Evolutionary conservation across 2,329 filamentous ascomycete genomes (phyloP), one percentile per base, ranked within the genome.

Genomic region (Hortaea werneckii): DNA sequence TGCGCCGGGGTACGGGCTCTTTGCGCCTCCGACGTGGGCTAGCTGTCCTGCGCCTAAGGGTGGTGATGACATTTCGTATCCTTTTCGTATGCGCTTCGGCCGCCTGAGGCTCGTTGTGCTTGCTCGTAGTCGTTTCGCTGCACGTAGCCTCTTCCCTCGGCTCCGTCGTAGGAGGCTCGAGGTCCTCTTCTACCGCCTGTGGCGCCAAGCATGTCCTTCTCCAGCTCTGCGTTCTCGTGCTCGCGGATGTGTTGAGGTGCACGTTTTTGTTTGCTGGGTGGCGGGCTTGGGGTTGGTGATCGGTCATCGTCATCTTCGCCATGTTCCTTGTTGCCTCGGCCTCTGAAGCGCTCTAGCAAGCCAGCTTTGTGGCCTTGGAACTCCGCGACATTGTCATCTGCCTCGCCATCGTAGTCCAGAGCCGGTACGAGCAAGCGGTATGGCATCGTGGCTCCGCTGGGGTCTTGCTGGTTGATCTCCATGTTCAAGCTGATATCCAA

Each of bases 401-500:
- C 50, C 12, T 50, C 46, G 1, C 62, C 63, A 12, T 61, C 51
- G 42, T 71, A 80, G 56, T 67, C 67, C 43, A 98, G 69, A 44
- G 80, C 79, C 8, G 94, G 92, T 5, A 98, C 82, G 1, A 96
- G 75, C 5, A 98, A 69, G 35, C 87, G 76, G 64, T 98, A 98
- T 6, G 88, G 87, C 42, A 80, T 78, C 0, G 92, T 98, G 52
- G 87, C 87, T 10, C 92, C 94, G 0, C 85, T 77, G 0, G 92
- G 90, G 57, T 98, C 88, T 51, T 79, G 80, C 39, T 85, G 78
- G 57, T 83, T 88, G 50, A 95, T 80, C 67, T 98, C 92, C 51
- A 95, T 80, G 57, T 95, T 95, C 38, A 98, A 67, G 42, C 80
- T 85, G 32, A 98, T 82, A 54, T 95, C 88, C 7, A 98, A 71